Evolutionary conservation across 257 asterid genomes (phyloP).

Genomic region (Fraxinus pennsylvanica): DNA sequence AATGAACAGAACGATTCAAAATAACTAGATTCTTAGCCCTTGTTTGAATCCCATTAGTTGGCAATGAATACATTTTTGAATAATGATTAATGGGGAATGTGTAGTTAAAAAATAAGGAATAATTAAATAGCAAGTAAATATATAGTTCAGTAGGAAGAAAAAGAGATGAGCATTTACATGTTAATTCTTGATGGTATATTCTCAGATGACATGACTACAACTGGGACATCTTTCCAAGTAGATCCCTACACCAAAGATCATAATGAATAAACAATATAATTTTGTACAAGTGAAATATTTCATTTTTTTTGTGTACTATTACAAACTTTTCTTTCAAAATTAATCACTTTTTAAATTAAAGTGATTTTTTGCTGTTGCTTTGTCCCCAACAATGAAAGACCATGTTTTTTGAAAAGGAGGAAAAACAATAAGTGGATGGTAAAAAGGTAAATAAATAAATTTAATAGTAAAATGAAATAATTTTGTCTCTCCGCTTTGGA

Average conservation of each 20-base stretch:
- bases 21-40: too few species aligned
- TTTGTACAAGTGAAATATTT: too few species aligned
- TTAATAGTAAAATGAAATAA: not conserved
- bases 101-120: too few species aligned
- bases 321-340: not conserved
- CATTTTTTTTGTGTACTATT: not conserved
- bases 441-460: not conserved
- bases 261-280: not conserved
- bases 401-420: not conserved
- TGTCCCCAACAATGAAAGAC: not conserved
- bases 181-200: conserved; percentile 59
- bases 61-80: too few species aligned
- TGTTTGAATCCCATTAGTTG: too few species aligned
- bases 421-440: not conserved
- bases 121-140: too few species aligned
- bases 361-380: not conserved
- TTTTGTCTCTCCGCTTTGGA: not conserved
- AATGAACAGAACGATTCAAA: too few species aligned
- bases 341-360: not conserved
- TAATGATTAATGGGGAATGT: too few species aligned
- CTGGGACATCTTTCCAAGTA: conserved; percentile 60
- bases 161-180: conserved; percentile 30
- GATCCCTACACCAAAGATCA: conserved; percentile 37
- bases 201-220: conserved; percentile 65
- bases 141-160: too few species aligned